Percentiles rank a stretch among this genome's conserved stretches.
Evolutionary conservation across 306 rosid genomes (phyloP).

Genomic region (Neltuma alba): DNA sequence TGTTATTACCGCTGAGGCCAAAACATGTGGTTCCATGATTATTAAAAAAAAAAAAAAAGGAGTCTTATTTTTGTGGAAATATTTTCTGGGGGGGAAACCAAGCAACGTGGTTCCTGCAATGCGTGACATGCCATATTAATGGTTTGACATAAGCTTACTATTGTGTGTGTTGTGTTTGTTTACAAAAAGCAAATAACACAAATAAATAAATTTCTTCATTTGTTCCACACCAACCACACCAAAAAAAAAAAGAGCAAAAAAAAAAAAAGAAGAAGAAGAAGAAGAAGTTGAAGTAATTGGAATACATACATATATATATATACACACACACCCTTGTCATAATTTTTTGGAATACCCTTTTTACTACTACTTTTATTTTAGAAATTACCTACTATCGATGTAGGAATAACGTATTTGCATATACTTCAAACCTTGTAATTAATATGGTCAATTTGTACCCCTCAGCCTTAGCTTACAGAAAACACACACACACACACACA

Average conservation of each 20-base stretch:
- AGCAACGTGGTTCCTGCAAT: constrained; percentile 31
- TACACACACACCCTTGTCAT: not conserved
- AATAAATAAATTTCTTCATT: constrained; percentile 15
- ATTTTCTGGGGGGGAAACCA: constrained; percentile 28
- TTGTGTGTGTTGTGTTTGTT: constrained; percentile 8
- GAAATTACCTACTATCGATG: not conserved
- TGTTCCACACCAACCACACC: constrained; percentile 1
- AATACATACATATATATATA: not conserved
- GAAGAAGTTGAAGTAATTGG: not conserved
- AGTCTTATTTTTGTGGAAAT: constrained; percentile 41
- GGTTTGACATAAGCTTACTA: constrained; percentile 38
- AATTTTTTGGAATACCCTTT: not conserved
- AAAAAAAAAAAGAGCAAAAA: not conserved
- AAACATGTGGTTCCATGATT: constrained; percentile 44
- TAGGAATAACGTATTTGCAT: not conserved
- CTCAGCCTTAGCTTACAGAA: too few species aligned
- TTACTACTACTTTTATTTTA: not conserved
- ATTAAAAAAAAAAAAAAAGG: not conserved
- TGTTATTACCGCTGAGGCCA: constrained; percentile 53
- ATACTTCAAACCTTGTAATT: not conserved
- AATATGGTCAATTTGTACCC: not conserved
- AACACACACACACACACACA: too few species aligned
- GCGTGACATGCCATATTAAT: constrained; percentile 41
- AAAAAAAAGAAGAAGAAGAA: not conserved
- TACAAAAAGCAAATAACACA: constrained; percentile 29